A percentile compares a stretch with the other conserved stretches of the same genome.
Conservation (phyloP, 352 stramenopile species). For the Plasmopara viticola region DNA sequence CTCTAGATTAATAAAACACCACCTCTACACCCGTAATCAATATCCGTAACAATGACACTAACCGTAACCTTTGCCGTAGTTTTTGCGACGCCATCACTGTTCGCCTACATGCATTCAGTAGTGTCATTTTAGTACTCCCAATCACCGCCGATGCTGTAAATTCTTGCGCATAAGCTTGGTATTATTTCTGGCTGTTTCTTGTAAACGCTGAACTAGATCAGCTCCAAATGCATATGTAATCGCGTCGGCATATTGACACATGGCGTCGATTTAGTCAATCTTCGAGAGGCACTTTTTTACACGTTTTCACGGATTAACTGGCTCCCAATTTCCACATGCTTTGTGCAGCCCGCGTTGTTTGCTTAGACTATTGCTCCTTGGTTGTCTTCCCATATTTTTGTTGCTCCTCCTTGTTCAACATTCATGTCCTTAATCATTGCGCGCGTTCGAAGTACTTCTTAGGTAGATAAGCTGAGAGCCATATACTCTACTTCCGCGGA, state of each 20-base stretch:
- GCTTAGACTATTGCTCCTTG: not conserved
- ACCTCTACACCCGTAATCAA: too few species aligned
- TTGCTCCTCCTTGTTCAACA: constrained; percentile 1
- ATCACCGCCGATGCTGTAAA: not conserved
- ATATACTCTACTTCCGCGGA: not conserved
- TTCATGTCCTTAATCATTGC: constrained; percentile 4
- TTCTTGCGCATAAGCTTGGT: not conserved
- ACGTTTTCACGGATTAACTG: not conserved
- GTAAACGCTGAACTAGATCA: not conserved
- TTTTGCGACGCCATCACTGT: too few species aligned
- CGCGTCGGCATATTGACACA: not conserved
- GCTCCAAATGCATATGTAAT: not conserved
- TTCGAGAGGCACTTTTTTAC: not conserved
- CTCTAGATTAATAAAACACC: too few species aligned
- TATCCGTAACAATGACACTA: too few species aligned
- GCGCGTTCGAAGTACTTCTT: not conserved
- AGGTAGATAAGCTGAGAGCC: not conserved
- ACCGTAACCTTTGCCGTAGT: too few species aligned
- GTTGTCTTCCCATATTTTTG: constrained; percentile 2
- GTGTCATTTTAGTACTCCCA: not conserved
- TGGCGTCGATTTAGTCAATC: not conserved
- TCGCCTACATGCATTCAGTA: too few species aligned
- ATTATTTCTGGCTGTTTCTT: not conserved
- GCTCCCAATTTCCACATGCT: not conserved
- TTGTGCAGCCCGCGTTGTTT: not conserved